These are phyloP conservation scores for Dendrothele bispora DNA, from an alignment of 768 basidiomycete species.

Conservation along the genomic window DNA sequence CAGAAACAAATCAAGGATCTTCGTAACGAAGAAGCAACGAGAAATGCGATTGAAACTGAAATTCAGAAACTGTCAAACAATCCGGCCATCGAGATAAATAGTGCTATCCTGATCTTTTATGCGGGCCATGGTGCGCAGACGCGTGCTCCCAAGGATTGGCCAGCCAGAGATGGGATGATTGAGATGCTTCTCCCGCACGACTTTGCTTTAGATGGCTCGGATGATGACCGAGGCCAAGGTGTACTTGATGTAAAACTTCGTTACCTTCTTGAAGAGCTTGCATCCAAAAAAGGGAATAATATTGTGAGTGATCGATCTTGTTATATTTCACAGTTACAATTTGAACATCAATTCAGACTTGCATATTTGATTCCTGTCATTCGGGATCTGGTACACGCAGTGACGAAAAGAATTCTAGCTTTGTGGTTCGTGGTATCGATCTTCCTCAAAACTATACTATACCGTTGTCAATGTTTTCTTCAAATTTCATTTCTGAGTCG, in stretches of 20 bases:
- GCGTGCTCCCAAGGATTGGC: conserved; percentile 14
- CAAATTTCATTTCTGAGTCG: too few relatives aligned
- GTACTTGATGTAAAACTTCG: conserved; percentile 28
- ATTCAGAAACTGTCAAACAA: conserved; percentile 27
- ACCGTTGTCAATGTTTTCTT: not conserved
- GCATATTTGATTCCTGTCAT: conserved; percentile 35
- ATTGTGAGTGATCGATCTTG: conserved; percentile 28
- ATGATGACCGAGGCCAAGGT: conserved; percentile 5
- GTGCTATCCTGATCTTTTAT: conserved; percentile 31
- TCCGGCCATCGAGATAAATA: conserved; percentile 7
- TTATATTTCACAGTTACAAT: too few relatives aligned
- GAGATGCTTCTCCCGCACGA: conserved; percentile 20
- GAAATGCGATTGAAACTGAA: conserved; percentile 30
- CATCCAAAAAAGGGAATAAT: conserved; percentile 20
- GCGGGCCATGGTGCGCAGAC: conserved; percentile 31
- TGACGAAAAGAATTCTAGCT: not conserved
- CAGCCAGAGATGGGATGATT: conserved; percentile 3
- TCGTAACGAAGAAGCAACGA: conserved; percentile 36
- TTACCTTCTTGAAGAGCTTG: conserved; percentile 20
- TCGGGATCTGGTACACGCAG: conserved; percentile 23
- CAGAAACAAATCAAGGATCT: conserved; percentile 33
- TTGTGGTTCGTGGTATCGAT: conserved; percentile 1
- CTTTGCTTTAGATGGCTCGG: conserved; percentile 1
- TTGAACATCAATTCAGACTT: too few relatives aligned
- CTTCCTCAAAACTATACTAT: conserved; percentile 2